Evolutionary conservation across 768 basidiomycete species (phyloP).

Genomic region (Artomyces pyxidatus): DNA sequence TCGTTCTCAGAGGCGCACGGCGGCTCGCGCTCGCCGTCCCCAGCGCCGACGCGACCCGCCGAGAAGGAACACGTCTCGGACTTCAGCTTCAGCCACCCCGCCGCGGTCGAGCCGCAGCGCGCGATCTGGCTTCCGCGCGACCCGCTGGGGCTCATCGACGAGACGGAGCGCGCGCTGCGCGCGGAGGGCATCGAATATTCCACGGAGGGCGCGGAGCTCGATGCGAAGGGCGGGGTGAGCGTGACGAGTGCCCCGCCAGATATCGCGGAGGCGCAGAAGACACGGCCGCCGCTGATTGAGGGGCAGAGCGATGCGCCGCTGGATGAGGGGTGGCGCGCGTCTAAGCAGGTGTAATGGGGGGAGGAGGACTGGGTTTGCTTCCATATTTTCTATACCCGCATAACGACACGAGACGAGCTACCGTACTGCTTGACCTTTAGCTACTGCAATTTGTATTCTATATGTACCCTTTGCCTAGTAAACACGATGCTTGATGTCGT

Average conservation of each 20-base stretch:
- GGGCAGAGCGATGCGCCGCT: not conserved
- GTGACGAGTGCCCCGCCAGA: constrained; percentile 39
- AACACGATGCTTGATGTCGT: too few relatives aligned
- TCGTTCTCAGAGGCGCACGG: constrained; percentile 3
- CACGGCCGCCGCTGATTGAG: not conserved
- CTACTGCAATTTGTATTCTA: too few relatives aligned
- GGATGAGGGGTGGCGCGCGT: too few relatives aligned
- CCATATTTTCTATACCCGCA: too few relatives aligned
- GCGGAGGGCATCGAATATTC: constrained; percentile 44
- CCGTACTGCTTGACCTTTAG: too few relatives aligned
- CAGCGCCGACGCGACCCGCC: constrained; percentile 14
- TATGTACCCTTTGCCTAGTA: too few relatives aligned
- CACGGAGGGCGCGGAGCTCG: constrained; percentile 44
- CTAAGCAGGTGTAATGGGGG: too few relatives aligned
- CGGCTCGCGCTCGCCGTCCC: constrained; percentile 1
- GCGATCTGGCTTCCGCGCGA: constrained; percentile 85
- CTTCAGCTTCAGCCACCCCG: constrained; percentile 90
- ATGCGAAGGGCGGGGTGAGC: constrained; percentile 53
- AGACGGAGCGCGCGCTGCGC: constrained; percentile 50
- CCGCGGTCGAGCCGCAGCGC: constrained; percentile 61
- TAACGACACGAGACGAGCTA: too few relatives aligned
- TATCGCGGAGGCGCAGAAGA: not conserved
- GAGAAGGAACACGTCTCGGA: constrained; percentile 30
- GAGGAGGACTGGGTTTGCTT: too few relatives aligned
- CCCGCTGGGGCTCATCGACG: constrained; percentile 51